phyloP scores from a whole-genome alignment of 106 monocot species.

The Allium fistulosum region DNA sequence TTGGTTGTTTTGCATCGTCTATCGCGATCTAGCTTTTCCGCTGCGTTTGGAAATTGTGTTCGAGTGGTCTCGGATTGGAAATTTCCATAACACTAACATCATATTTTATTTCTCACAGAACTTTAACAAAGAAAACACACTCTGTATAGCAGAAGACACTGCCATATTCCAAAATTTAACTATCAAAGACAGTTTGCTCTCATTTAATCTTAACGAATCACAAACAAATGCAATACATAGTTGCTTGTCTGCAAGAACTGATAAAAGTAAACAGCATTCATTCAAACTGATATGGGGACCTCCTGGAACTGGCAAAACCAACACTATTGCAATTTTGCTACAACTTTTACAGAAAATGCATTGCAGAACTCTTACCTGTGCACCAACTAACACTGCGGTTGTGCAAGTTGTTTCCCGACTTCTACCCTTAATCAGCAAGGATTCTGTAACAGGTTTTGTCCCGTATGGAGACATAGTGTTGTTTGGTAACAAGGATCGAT shows the following conservation, averaged over 20 bases:
- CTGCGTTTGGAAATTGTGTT: no score
- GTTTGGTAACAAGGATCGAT: slow-evolving; percentile 45
- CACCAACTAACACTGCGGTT: slow-evolving; percentile 69
- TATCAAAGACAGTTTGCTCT: not conserved
- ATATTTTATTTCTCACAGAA: not conserved
- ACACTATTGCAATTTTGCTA: slow-evolving; percentile 32
- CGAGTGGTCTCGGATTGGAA: no score
- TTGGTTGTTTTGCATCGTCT: no score
- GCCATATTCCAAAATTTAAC: not conserved
- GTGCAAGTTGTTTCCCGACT: slow-evolving; percentile 27
- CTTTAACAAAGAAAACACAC: not conserved
- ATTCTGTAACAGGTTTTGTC: not conserved
- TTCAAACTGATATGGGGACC: slow-evolving; percentile 71
- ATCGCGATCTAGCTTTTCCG: no score
- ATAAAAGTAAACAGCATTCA: not conserved
- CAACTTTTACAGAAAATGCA: slow-evolving; percentile 20
- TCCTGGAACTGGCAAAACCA: slow-evolving; percentile 80
- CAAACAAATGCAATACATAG: slow-evolving; percentile 18
- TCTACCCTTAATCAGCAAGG: slow-evolving; percentile 16
- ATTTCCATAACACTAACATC: no score
- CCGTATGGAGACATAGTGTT: slow-evolving; percentile 30
- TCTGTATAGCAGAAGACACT: not conserved
- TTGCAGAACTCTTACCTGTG: slow-evolving; percentile 43
- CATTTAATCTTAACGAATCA: slow-evolving; percentile 14
- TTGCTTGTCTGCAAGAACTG: slow-evolving; percentile 8